Percentiles rank a stretch among this genome's conserved stretches.
Conservation (phyloP, 306 rosid genomes). For the Trifolium repens region DNA sequence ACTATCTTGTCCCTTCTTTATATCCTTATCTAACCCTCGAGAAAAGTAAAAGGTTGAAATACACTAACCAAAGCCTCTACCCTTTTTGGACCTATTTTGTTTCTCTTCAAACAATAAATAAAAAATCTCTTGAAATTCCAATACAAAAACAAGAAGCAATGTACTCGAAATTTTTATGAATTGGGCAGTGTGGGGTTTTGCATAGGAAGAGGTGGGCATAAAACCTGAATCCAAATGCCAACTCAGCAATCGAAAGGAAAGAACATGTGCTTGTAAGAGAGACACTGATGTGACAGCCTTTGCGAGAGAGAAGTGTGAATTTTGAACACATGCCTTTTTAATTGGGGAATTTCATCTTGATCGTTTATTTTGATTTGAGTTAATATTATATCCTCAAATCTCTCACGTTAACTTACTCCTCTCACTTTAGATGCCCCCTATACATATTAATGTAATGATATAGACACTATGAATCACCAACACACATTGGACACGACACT, state of each 20-base stretch:
- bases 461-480: no score
- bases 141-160: conserved; percentile 5
- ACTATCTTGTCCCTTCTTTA: neutral
- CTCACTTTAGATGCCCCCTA: neutral
- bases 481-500: no score
- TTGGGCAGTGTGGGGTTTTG: neutral
- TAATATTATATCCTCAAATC: neutral
- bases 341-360: neutral
- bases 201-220: neutral
- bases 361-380: neutral
- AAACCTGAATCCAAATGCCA: neutral
- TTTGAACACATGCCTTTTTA: neutral
- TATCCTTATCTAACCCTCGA: neutral
- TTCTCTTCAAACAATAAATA: no score
- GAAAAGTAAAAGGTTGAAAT: neutral
- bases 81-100: neutral
- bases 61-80: neutral
- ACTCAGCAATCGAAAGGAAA: neutral
- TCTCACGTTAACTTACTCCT: neutral
- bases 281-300: neutral
- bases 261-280: neutral
- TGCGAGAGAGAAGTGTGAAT: neutral
- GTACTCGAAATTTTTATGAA: neutral
- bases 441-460: no score
- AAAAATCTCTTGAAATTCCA: no score